Base-by-base conservation (phyloP, 1,284 basidiomycete genomes). In the Ceratobasidium sp. region DNA sequence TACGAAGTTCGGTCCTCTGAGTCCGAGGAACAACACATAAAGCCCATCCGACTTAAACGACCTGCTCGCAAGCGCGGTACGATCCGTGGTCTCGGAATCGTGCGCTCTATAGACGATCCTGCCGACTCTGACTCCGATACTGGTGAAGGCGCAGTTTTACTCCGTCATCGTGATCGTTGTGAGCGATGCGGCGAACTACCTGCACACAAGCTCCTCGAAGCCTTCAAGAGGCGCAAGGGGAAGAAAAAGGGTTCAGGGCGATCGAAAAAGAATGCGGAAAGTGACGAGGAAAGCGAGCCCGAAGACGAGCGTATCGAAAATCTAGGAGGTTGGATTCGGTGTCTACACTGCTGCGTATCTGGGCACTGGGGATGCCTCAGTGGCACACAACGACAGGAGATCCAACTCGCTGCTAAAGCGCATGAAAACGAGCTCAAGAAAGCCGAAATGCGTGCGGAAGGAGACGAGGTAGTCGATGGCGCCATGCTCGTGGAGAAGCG, bases 311-410 rank as follows among this genome's bases (percentile, higher is more conserved):
- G 84, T 59, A 82, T 89, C 6, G 82, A 80, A n/a, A 81, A 81
- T 5, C 83, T 93, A 53, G 92, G 93, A 27, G 95, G 95, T 31
- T 97, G 95, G 95, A 89, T 96, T 75, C 87, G 90, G 84, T 96
- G 94, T 80, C 83, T 94, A 56, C 91, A 89, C 81, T 97, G 95
- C 78, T 90, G 91, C 15, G 87, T 94, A 29, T 85, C 88, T 15
- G 89, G 88, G 44, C 95, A 97, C 81, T 97, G 93, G 93, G 86
- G 84, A 44, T 97, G 95, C 80, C 84, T 96, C 17, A 87, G 89
- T 15, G 82, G 80, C 48, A 84, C 84, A 19, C 91, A 94, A 79
- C 89, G 89, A 53, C 89, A 91, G 50, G 93, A 94, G 76, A 92
- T 96, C 53, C 82, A 92, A 19, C 88, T 87, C 75, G 91, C 90